Conservation (phyloP, 2,329 filamentous ascomycete species). For the Harringtonia lauricola region DNA sequence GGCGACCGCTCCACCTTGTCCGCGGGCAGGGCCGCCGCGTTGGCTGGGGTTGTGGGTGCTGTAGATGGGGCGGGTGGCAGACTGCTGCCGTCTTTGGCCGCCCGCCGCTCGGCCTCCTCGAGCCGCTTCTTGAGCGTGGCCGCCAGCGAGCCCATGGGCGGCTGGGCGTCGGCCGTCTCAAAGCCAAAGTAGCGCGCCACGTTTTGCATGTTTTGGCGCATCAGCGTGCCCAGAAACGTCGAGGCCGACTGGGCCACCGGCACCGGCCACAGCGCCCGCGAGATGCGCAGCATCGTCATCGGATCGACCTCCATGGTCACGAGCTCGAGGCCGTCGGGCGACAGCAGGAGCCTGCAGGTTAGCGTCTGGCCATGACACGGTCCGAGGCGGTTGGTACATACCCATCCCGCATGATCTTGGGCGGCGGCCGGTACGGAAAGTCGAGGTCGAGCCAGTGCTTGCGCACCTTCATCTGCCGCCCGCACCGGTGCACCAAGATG, state of each 20-base stretch:
- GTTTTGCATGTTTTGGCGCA: slow-evolving; percentile 31
- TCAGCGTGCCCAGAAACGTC: slow-evolving; percentile 37
- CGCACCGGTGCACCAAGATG: slow-evolving; percentile 30
- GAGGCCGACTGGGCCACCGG: slow-evolving; percentile 38
- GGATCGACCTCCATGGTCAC: slow-evolving; percentile 10
- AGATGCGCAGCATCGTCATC: slow-evolving; percentile 22
- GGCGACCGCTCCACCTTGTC: background rate
- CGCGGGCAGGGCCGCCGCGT: background rate
- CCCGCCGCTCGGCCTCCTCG: slow-evolving; percentile 14
- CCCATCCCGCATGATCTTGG: slow-evolving; percentile 48
- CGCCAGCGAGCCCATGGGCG: slow-evolving; percentile 13
- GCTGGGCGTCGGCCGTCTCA: slow-evolving; percentile 12
- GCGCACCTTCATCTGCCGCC: slow-evolving; percentile 34
- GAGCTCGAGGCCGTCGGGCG: slow-evolving; percentile 5
- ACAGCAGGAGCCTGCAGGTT: slow-evolving; percentile 5
- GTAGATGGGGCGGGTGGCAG: slow-evolving; percentile 5
- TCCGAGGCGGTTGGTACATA: no score
- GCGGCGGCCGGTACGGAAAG: slow-evolving; percentile 47
- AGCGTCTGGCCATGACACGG: no score
- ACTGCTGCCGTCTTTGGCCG: slow-evolving; percentile 8
- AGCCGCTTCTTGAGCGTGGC: slow-evolving; percentile 21
- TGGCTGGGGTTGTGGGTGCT: background rate
- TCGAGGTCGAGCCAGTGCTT: slow-evolving; percentile 50
- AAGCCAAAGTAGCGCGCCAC: slow-evolving; percentile 36
- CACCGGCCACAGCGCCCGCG: slow-evolving; percentile 41